phyloP scores from a whole-genome alignment of 108 stramenopile species.

The Cylindrotheca closterium region DNA sequence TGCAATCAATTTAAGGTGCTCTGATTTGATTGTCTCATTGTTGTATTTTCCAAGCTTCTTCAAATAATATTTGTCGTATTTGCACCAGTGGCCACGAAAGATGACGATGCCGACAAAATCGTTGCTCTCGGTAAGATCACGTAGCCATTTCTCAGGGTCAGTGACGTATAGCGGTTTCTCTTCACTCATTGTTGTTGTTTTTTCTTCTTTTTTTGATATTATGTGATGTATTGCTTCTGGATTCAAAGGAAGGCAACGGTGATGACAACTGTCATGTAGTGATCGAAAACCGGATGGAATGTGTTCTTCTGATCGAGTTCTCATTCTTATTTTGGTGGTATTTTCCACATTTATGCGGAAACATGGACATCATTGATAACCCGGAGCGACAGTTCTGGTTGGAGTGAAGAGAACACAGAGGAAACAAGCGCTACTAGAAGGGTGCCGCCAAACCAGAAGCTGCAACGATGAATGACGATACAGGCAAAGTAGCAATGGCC shows the following conservation, averaged over 20 bases:
- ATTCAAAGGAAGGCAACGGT: no score
- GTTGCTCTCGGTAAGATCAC: constrained; percentile 11
- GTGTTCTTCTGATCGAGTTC: background rate
- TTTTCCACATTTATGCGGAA: no score
- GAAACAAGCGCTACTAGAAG: background rate
- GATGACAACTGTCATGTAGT: no score
- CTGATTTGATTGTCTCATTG: constrained; percentile 22
- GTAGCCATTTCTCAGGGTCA: constrained; percentile 49
- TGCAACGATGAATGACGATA: no score
- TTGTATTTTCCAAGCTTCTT: constrained; percentile 39
- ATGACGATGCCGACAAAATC: constrained; percentile 44
- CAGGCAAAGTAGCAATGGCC: no score
- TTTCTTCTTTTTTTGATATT: background rate
- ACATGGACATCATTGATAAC: no score
- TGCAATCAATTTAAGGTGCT: constrained; percentile 38
- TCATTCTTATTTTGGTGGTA: no score
- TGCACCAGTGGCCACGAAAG: constrained; percentile 48
- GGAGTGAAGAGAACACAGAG: background rate
- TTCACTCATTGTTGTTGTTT: constrained; percentile 7
- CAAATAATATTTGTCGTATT: constrained; percentile 45
- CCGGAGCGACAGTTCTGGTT: no score
- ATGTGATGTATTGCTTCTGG: background rate
- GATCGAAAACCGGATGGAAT: background rate
- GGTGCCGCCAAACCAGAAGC: background rate
- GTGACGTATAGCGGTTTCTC: constrained; percentile 23